A percentile compares a stretch with the other conserved stretches of the same genome.
Conservation (phyloP, 805 yeast genomes). For the Suhomyces sp. region DNA sequence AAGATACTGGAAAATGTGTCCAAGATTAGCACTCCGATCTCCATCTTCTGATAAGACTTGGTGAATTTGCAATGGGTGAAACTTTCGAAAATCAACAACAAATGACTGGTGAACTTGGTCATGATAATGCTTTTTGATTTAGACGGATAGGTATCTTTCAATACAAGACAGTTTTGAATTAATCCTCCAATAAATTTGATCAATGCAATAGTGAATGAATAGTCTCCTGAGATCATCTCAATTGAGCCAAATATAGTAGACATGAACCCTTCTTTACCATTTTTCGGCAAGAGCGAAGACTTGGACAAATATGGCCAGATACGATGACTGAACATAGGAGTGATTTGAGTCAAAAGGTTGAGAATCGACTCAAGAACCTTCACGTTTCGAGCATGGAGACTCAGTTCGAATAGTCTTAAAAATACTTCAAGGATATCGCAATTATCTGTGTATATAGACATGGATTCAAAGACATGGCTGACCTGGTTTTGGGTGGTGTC, state of each 20-base stretch:
- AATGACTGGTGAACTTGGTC: slow-evolving; percentile 50
- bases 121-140: slow-evolving; percentile 52
- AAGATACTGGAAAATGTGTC: slow-evolving; percentile 56
- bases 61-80: slow-evolving; percentile 68
- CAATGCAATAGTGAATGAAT: slow-evolving; percentile 58
- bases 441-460: slow-evolving; percentile 49
- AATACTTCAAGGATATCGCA: slow-evolving; percentile 62
- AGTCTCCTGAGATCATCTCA: slow-evolving; percentile 69
- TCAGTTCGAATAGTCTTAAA: slow-evolving; percentile 64
- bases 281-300: slow-evolving; percentile 60
- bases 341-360: slow-evolving; percentile 48
- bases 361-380: slow-evolving; percentile 44
- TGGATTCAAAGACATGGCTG: slow-evolving; percentile 32
- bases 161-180: slow-evolving; percentile 47
- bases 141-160: slow-evolving; percentile 30
- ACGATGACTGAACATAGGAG: slow-evolving; percentile 52
- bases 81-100: slow-evolving; percentile 71
- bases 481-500: slow-evolving; percentile 33
- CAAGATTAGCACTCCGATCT: slow-evolving; percentile 56
- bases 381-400: slow-evolving; percentile 54
- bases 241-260: slow-evolving; percentile 62
- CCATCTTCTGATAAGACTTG: slow-evolving; percentile 52
- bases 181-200: slow-evolving; percentile 55
- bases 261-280: slow-evolving; percentile 62
- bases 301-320: slow-evolving; percentile 78